Conservation (phyloP, 805 yeast species). For the Zygosaccharomyces lentus region DNA sequence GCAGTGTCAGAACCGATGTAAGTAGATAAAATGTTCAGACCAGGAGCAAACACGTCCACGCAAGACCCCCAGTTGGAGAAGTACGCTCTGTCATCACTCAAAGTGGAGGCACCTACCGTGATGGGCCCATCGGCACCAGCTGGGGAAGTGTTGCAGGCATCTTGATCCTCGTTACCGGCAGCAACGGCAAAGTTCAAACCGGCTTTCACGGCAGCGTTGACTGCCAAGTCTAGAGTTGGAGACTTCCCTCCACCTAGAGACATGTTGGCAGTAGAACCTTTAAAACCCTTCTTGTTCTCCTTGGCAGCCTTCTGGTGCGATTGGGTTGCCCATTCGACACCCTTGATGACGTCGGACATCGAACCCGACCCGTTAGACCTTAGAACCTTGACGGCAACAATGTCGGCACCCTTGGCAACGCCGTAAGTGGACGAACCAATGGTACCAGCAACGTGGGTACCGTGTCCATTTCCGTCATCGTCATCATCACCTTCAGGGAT, state of each 20-base stretch:
- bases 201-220: conserved; percentile 80
- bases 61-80: conserved; percentile 95
- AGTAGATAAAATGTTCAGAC: conserved; percentile 80
- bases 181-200: conserved; percentile 94
- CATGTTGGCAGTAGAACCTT: conserved; percentile 88
- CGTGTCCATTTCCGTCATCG: conserved; percentile 87
- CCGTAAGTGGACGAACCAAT: conserved; percentile 78
- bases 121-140: conserved; percentile 81
- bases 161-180: conserved; percentile 91
- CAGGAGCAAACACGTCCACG: conserved; percentile 96
- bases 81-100: conserved; percentile 85
- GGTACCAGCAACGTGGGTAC: conserved; percentile 97
- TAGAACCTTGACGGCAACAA: conserved; percentile 81
- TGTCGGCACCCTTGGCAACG: conserved; percentile 73
- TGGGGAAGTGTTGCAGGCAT: conserved; percentile 90
- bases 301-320: conserved; percentile 51
- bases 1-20: conserved; percentile 73
- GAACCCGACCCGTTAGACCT: conserved; percentile 79
- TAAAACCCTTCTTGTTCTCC: conserved; percentile 57
- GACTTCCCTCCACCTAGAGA: conserved; percentile 93
- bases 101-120: conserved; percentile 93
- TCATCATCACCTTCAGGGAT: conserved; percentile 68
- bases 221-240: conserved; percentile 80
- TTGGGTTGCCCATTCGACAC: conserved; percentile 79
- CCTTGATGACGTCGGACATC: conserved; percentile 79